Evolutionary conservation across 2,329 filamentous ascomycete genomes (phyloP).

Genomic region (Sporothrix humicola): DNA sequence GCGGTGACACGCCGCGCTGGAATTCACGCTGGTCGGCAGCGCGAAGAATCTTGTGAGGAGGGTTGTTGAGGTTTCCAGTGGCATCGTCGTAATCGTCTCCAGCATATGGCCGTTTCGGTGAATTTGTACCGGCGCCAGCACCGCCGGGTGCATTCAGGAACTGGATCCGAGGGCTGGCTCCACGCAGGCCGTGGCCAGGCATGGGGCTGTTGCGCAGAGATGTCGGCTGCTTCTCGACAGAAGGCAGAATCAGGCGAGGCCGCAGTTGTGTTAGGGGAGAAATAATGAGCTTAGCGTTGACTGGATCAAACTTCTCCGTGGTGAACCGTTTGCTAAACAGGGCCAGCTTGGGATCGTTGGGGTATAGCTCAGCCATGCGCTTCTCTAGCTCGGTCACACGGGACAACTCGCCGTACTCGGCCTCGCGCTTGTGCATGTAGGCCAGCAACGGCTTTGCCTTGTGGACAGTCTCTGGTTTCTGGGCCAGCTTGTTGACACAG

Average conservation of each 20-base stretch:
- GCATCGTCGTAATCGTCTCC: slow-evolving; percentile 74
- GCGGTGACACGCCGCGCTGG: slow-evolving; percentile 84
- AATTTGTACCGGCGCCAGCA: slow-evolving; percentile 49
- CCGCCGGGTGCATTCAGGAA: not conserved
- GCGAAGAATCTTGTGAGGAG: slow-evolving; percentile 83
- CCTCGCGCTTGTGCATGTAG: slow-evolving; percentile 96
- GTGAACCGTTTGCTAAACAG: slow-evolving; percentile 80
- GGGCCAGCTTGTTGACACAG: slow-evolving; percentile 79
- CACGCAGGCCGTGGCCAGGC: slow-evolving; percentile 38
- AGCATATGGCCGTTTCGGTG: slow-evolving; percentile 67
- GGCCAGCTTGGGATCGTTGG: slow-evolving; percentile 77
- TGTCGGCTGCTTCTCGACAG: slow-evolving; percentile 56
- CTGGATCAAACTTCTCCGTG: slow-evolving; percentile 77
- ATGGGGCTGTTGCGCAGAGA: slow-evolving; percentile 55
- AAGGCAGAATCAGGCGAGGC: slow-evolving; percentile 59
- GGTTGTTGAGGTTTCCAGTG: slow-evolving; percentile 49
- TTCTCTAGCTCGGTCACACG: slow-evolving; percentile 91
- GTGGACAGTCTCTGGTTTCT: slow-evolving; percentile 73
- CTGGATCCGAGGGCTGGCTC: slow-evolving; percentile 34
- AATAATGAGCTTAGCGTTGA: slow-evolving; percentile 79
- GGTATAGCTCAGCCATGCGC: slow-evolving; percentile 92
- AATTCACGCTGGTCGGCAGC: slow-evolving; percentile 77
- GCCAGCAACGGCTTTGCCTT: slow-evolving; percentile 85
- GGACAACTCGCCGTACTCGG: slow-evolving; percentile 87
- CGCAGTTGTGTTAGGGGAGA: slow-evolving; percentile 80